Evolutionary conservation across 2,329 filamentous ascomycete genomes (phyloP).

Genomic region (Teratosphaeria pseudoeucalypti): DNA sequence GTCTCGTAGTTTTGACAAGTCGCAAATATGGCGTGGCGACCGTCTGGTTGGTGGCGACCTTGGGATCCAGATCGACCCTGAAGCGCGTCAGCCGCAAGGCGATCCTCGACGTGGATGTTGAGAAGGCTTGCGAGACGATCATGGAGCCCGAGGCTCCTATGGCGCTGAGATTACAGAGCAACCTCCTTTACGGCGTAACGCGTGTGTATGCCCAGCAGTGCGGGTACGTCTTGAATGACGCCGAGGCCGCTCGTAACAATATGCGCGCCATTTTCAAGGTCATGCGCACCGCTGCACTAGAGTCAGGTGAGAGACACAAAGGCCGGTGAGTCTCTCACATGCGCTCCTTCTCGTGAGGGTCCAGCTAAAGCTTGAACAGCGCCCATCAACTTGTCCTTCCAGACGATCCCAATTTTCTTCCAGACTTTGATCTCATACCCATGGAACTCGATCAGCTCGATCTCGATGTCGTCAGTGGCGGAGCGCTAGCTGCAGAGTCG

Average conservation of each 20-base stretch:
- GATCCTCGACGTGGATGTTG: slow-evolving; percentile 78
- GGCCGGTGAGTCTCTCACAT: slow-evolving; percentile 47
- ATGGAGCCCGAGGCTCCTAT: slow-evolving; percentile 75
- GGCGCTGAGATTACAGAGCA: slow-evolving; percentile 81
- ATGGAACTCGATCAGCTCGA: slow-evolving; percentile 42
- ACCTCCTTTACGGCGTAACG: slow-evolving; percentile 76
- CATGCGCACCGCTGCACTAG: slow-evolving; percentile 50
- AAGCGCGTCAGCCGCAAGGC: slow-evolving; percentile 73
- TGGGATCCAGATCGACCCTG: slow-evolving; percentile 60
- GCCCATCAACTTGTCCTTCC: slow-evolving; percentile 64
- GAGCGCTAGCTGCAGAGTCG: slow-evolving; percentile 31
- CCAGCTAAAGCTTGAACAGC: slow-evolving; percentile 36
- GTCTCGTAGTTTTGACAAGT: slow-evolving; percentile 58
- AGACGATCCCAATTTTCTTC: slow-evolving; percentile 74
- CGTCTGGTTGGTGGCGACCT: slow-evolving; percentile 88
- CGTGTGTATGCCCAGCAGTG: slow-evolving; percentile 83
- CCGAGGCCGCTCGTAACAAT: slow-evolving; percentile 60
- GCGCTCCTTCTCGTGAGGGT: neutral
- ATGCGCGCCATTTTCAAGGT: slow-evolving; percentile 59
- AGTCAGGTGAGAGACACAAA: slow-evolving; percentile 57
- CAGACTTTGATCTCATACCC: slow-evolving; percentile 51
- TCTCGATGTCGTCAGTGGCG: slow-evolving; percentile 43
- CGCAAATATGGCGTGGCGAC: slow-evolving; percentile 87
- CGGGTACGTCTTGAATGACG: slow-evolving; percentile 71
- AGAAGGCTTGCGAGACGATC: slow-evolving; percentile 82